Evolutionary conservation across 257 asterid species (phyloP).

Genomic region (Solanum rostratum): DNA sequence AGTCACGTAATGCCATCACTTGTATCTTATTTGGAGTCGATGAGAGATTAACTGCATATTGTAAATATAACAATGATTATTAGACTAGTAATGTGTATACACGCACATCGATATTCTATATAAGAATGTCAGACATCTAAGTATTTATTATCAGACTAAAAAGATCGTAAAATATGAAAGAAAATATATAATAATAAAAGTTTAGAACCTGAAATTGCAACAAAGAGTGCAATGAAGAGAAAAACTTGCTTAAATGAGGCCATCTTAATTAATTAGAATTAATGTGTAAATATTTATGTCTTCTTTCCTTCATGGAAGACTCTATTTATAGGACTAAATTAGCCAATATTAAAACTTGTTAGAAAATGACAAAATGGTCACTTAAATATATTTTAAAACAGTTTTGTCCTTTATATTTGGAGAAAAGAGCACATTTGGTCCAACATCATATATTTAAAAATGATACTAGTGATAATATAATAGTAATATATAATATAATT

Average conservation of each 20-base stretch:
- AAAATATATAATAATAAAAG: neutral
- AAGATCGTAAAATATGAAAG: neutral
- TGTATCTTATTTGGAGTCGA: neutral
- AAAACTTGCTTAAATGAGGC: neutral
- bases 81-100: neutral
- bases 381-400: neutral
- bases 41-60: neutral
- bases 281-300: too few species aligned
- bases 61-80: neutral
- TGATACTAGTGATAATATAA: neutral
- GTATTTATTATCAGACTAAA: neutral
- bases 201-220: neutral
- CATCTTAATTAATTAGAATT: neutral
- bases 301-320: neutral
- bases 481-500: neutral
- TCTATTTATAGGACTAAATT: neutral
- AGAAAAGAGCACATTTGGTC: neutral
- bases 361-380: neutral
- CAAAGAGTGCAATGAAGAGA: neutral
- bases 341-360: neutral
- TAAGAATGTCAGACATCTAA: neutral
- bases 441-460: too few species aligned
- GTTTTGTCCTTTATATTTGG: neutral
- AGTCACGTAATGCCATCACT: neutral
- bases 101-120: too few species aligned